These are phyloP conservation scores for Beta macrorhiza DNA, from an alignment of 179 eudicot genomes.

Conservation along the genomic window DNA sequence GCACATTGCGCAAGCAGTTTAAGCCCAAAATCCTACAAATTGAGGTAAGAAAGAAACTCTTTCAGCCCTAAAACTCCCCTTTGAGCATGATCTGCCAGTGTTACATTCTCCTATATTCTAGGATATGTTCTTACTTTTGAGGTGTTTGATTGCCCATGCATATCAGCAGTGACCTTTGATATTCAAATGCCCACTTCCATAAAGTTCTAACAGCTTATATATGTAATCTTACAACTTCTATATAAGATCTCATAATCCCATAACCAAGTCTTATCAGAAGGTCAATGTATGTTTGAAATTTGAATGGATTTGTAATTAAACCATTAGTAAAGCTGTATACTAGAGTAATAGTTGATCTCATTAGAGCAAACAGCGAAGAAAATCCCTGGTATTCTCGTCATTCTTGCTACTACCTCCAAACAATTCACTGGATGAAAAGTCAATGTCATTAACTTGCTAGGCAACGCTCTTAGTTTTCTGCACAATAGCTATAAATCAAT, in stretches of 20 bases:
- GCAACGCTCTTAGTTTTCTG: too few species aligned
- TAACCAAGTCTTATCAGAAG: too few species aligned
- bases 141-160: background rate
- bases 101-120: background rate
- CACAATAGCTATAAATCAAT: too few species aligned
- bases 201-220: background rate
- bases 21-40: background rate
- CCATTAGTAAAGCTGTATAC: too few species aligned
- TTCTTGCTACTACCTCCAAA: too few species aligned
- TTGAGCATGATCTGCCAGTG: background rate
- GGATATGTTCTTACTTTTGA: background rate
- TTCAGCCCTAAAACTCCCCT: background rate
- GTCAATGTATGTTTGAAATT: too few species aligned
- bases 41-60: background rate
- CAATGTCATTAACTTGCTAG: too few species aligned
- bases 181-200: background rate
- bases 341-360: too few species aligned
- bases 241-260: background rate
- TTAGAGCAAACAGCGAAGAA: too few species aligned
- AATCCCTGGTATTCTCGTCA: too few species aligned
- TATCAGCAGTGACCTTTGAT: background rate
- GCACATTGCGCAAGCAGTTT: slow-evolving; percentile 18
- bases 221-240: background rate
- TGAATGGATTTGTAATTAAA: too few species aligned
- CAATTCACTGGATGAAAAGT: too few species aligned